phyloP scores from a whole-genome alignment of 805 yeast species.

The Metschnikowia lachancei region DNA sequence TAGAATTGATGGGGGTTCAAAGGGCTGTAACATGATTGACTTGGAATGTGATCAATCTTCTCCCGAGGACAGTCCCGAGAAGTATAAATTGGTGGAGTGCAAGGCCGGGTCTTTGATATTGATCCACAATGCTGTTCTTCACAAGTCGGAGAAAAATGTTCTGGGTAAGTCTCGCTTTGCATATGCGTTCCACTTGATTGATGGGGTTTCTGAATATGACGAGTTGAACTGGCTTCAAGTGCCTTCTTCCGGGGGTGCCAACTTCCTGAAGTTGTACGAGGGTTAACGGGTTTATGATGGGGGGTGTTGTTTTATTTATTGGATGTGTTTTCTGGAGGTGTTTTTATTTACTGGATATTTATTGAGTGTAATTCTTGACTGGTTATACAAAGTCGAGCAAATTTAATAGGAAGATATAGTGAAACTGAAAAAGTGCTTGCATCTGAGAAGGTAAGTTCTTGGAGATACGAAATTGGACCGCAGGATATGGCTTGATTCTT shows the following conservation, averaged over 20 bases:
- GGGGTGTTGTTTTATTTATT: too few relatives aligned
- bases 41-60: constrained; percentile 22
- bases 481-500: too few relatives aligned
- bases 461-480: too few relatives aligned
- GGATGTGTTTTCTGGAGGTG: too few relatives aligned
- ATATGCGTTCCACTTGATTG: constrained; percentile 77
- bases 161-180: constrained; percentile 63
- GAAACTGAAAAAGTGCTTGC: too few relatives aligned
- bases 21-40: constrained; percentile 57
- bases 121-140: constrained; percentile 69
- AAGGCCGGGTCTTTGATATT: constrained; percentile 70
- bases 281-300: too few relatives aligned
- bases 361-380: too few relatives aligned
- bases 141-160: constrained; percentile 61
- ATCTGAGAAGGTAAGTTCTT: too few relatives aligned
- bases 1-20: constrained; percentile 44
- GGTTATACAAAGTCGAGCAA: too few relatives aligned
- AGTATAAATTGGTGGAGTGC: constrained; percentile 55
- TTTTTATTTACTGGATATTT: too few relatives aligned
- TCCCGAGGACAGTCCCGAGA: constrained; percentile 32
- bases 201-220: constrained; percentile 63
- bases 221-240: constrained; percentile 73
- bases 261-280: constrained; percentile 51
- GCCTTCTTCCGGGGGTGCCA: constrained; percentile 63
- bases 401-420: too few relatives aligned